Evolutionary conservation across 2,329 filamentous ascomycete genomes (phyloP).

Genomic region (Didymella arachidicola): DNA sequence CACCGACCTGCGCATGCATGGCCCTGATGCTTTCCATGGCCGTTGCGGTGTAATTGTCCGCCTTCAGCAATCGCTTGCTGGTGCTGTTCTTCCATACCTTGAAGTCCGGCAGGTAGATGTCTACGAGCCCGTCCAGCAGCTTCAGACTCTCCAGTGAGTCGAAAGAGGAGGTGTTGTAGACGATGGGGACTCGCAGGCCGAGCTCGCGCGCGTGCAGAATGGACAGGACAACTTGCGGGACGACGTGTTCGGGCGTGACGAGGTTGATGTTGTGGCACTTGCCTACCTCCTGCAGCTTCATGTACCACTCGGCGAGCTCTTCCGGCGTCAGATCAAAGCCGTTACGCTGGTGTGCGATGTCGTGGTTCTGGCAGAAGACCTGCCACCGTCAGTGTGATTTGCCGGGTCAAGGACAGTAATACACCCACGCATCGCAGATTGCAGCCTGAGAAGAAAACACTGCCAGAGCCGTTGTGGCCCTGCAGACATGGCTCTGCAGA

Average conservation of each 20-base stretch:
- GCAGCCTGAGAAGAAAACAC: conserved; percentile 82
- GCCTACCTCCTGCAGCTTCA: conserved; percentile 83
- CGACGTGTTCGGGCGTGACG: conserved; percentile 85
- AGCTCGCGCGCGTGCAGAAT: conserved; percentile 76
- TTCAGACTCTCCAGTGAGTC: conserved; percentile 76
- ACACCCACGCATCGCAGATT: conserved; percentile 69
- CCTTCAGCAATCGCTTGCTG: conserved; percentile 76
- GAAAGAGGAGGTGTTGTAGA: conserved; percentile 86
- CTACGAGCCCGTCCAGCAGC: conserved; percentile 79
- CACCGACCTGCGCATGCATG: conserved; percentile 83
- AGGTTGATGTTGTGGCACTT: conserved; percentile 89
- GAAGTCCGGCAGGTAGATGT: conserved; percentile 90
- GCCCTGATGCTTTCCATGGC: conserved; percentile 79
- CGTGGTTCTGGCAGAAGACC: conserved; percentile 68
- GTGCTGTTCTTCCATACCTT: conserved; percentile 77
- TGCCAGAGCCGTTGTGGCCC: conserved; percentile 79
- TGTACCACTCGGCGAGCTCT: conserved; percentile 80
- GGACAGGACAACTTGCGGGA: conserved; percentile 79
- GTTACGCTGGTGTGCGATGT: conserved; percentile 82
- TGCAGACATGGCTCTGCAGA: conserved; percentile 77
- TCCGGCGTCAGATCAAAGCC: conserved; percentile 81
- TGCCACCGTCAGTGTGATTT: not conserved
- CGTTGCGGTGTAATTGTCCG: conserved; percentile 74
- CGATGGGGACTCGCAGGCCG: conserved; percentile 74
- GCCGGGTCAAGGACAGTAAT: not conserved